Percentiles rank a stretch among this genome's conserved stretches.
Evolutionary conservation across 1,139 yeast species (phyloP).

Genomic region (Saccharomyces hybrid): DNA sequence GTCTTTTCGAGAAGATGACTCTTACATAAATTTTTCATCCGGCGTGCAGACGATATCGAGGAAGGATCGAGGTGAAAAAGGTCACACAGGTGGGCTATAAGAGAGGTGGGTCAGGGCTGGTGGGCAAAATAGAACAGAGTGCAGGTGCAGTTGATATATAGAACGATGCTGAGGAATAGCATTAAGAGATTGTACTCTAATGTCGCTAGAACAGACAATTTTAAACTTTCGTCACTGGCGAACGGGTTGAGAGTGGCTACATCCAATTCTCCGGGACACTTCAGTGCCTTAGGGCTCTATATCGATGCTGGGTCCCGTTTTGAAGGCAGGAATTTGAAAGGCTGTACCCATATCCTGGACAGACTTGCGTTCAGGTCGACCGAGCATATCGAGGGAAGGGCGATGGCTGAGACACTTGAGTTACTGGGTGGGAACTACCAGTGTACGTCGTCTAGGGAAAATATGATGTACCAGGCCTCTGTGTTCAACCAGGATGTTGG

Average conservation of each 20-base stretch:
- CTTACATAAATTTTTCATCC: neutral
- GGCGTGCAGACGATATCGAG: neutral
- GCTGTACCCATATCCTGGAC: slow-evolving; percentile 78
- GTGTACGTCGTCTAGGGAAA: slow-evolving; percentile 88
- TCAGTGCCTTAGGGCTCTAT: slow-evolving; percentile 83
- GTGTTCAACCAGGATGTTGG: slow-evolving; percentile 86
- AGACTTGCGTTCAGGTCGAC: slow-evolving; percentile 85
- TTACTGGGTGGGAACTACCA: slow-evolving; percentile 88
- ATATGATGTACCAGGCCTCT: slow-evolving; percentile 88
- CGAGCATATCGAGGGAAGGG: slow-evolving; percentile 46
- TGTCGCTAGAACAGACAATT: slow-evolving; percentile 10
- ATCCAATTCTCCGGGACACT: slow-evolving; percentile 83
- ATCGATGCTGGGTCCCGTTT: slow-evolving; percentile 86
- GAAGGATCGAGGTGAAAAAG: neutral
- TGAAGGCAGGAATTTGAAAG: slow-evolving; percentile 50
- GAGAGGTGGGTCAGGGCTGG: neutral
- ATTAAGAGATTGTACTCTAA: slow-evolving; percentile 13
- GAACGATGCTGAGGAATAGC: slow-evolving; percentile 9
- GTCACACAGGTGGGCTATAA: neutral
- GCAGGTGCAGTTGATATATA: neutral
- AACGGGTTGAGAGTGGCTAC: slow-evolving; percentile 83
- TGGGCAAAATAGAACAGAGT: neutral
- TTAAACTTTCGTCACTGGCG: slow-evolving; percentile 43
- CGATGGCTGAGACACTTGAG: slow-evolving; percentile 71
- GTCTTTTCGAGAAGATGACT: neutral